A percentile compares a stretch with the other conserved stretches of the same genome.
These are phyloP conservation scores for Podila verticillata DNA, from an alignment of 192 early-diverging fungal species.

Conservation along the genomic window DNA sequence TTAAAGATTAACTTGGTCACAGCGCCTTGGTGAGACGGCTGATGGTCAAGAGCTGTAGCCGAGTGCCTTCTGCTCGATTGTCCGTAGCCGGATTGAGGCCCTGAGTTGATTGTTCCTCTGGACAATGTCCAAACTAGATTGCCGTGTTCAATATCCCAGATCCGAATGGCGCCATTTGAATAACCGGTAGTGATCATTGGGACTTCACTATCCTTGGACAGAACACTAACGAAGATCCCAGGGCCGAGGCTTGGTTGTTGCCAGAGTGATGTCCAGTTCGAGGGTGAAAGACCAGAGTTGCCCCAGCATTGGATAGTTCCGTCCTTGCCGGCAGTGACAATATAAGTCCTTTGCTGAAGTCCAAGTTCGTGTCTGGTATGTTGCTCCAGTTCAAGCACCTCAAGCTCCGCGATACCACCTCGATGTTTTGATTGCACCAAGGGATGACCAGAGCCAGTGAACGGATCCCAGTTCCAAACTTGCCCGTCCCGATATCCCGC, in stretches of 20 bases:
- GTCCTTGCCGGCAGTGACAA: constrained; percentile 33
- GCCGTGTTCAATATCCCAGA: constrained; percentile 46
- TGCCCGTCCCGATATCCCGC: constrained; percentile 45
- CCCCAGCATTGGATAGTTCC: constrained; percentile 43
- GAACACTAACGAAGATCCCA: constrained; percentile 11
- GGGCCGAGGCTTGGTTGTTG: constrained; percentile 7
- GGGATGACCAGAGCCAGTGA: constrained; percentile 8
- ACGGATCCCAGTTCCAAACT: constrained; percentile 34
- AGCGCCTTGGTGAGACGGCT: constrained; percentile 34
- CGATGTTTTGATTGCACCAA: constrained; percentile 21
- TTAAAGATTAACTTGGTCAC: constrained; percentile 43
- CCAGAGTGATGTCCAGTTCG: constrained; percentile 19
- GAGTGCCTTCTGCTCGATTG: constrained; percentile 10
- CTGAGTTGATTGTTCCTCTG: constrained; percentile 3
- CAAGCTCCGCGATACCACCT: constrained; percentile 35
- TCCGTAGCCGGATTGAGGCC: too few species aligned
- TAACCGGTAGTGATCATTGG: constrained; percentile 43
- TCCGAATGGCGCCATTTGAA: constrained; percentile 36
- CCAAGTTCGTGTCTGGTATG: constrained; percentile 19
- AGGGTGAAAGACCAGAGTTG: not conserved
- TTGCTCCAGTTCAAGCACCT: constrained; percentile 2
- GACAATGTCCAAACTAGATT: constrained; percentile 41
- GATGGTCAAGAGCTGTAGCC: constrained; percentile 9
- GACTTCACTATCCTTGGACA: constrained; percentile 26
- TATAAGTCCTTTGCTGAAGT: constrained; percentile 4